Evolutionary conservation across 1,139 yeast species (phyloP).

Genomic region (Meyerozyma sp.): DNA sequence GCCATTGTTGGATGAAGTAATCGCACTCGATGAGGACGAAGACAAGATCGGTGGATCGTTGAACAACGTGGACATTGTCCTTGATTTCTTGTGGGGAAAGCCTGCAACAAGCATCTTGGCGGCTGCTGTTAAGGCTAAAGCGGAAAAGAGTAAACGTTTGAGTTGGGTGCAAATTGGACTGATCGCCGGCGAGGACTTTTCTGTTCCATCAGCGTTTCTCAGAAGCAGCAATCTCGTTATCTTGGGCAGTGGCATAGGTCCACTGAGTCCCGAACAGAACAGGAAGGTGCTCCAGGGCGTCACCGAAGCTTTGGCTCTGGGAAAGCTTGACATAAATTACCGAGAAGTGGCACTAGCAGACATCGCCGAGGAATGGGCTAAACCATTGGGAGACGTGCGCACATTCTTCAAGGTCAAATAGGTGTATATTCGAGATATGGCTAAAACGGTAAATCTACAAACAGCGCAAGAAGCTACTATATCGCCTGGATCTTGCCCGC

Average conservation of each 20-base stretch:
- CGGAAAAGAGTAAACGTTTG: conserved; percentile 6
- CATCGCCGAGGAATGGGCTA: background rate
- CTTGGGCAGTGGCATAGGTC: conserved; percentile 19
- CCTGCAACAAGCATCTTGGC: conserved; percentile 7
- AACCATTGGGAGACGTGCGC: background rate
- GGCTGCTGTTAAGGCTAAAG: background rate
- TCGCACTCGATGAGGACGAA: conserved; percentile 5
- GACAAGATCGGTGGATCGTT: conserved; percentile 3
- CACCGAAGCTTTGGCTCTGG: background rate
- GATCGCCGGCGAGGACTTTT: conserved; percentile 12
- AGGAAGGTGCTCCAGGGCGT: conserved; percentile 1
- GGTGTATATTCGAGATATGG: background rate
- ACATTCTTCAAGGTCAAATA: background rate
- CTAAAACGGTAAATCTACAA: background rate
- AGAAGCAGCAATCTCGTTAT: conserved; percentile 15
- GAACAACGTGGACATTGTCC: conserved; percentile 9
- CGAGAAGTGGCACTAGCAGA: background rate
- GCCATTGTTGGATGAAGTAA: conserved; percentile 8
- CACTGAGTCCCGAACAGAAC: conserved; percentile 7
- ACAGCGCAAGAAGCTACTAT: no score
- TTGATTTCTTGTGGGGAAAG: conserved; percentile 10
- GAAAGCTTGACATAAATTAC: background rate
- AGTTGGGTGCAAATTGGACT: conserved; percentile 18
- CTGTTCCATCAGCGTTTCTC: conserved; percentile 10
- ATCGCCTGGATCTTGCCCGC: no score